These are phyloP conservation scores for Dissophora globulifera DNA, from an alignment of 192 early-diverging fungal genomes.

Conservation along the genomic window DNA sequence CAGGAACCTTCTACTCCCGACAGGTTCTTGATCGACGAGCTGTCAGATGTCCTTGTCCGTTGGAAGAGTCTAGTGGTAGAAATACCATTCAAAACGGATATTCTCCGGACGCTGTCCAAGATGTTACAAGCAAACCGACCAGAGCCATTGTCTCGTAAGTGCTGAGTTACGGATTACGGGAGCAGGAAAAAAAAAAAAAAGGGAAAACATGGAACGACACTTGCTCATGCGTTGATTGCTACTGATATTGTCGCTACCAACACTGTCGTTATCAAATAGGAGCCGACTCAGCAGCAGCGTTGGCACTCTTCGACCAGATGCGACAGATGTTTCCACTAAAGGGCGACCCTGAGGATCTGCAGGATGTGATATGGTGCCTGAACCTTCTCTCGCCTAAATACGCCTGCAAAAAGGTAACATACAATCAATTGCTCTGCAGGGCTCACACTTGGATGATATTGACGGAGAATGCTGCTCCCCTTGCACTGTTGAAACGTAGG, in stretches of 20 bases:
- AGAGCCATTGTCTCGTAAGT: conserved; percentile 33
- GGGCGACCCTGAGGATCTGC: conserved; percentile 35
- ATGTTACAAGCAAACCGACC: conserved; percentile 15
- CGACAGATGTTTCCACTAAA: conserved; percentile 21
- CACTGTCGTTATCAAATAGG: conserved; percentile 3
- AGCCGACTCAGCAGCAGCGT: conserved; percentile 11
- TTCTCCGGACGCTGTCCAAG: conserved; percentile 26
- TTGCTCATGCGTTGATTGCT: too few relatives aligned
- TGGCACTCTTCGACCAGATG: conserved; percentile 40
- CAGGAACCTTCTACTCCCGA: conserved; percentile 14
- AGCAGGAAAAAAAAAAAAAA: too few relatives aligned
- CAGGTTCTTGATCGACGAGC: conserved; percentile 27
- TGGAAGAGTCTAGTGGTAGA: conserved; percentile 33
- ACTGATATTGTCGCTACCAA: too few relatives aligned
- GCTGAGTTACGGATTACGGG: too few relatives aligned
- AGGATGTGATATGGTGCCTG: conserved; percentile 42
- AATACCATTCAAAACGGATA: conserved; percentile 25
- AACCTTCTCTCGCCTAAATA: conserved; percentile 32
- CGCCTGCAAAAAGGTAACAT: conserved; percentile 49
- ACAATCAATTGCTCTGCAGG: too few relatives aligned
- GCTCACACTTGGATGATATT: too few relatives aligned
- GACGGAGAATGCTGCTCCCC: too few relatives aligned
- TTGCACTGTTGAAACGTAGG: conserved; percentile 7
- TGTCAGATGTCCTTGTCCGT: conserved; percentile 22
- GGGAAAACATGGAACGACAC: too few relatives aligned